A percentile compares a stretch with the other conserved stretches of the same genome.
These are phyloP conservation scores for Aquanectria penicillioides DNA, from an alignment of 2,329 filamentous ascomycete genomes.

Conservation along the genomic window DNA sequence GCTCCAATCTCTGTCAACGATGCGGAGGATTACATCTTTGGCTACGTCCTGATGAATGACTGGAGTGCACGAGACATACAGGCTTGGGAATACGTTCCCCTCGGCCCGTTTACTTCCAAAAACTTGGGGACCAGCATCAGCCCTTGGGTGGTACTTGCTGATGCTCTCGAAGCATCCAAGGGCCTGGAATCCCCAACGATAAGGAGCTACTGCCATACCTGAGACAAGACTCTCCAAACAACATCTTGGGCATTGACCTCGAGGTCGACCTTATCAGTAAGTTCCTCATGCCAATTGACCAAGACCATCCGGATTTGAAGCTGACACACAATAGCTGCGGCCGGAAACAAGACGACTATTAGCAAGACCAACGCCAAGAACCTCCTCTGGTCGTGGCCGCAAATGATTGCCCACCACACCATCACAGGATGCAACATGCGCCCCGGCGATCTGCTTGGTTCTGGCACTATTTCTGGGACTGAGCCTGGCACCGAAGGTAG, in stretches of 20 bases:
- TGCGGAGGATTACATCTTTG: constrained; percentile 79
- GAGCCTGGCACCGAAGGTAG: constrained; percentile 73
- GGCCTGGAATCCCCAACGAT: constrained; percentile 45
- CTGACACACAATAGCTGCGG: constrained; percentile 38
- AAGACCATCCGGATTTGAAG: accelerated
- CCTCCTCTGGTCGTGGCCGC: constrained; percentile 82
- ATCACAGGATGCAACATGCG: constrained; percentile 80
- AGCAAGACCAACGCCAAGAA: constrained; percentile 49
- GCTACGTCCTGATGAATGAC: constrained; percentile 72
- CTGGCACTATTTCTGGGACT: constrained; percentile 78
- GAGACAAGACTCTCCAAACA: constrained; percentile 60
- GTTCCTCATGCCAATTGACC: background rate
- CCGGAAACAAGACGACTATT: constrained; percentile 46
- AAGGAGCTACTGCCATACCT: constrained; percentile 56
- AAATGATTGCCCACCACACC: constrained; percentile 86
- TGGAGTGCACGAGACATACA: constrained; percentile 73
- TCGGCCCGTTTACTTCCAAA: constrained; percentile 72
- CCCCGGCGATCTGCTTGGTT: constrained; percentile 79
- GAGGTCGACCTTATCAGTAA: constrained; percentile 53
- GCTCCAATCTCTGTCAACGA: constrained; percentile 70
- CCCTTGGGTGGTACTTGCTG: constrained; percentile 70
- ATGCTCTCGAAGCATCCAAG: constrained; percentile 58
- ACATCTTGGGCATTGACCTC: constrained; percentile 49
- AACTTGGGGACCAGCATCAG: constrained; percentile 69
- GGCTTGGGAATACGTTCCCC: constrained; percentile 67